A percentile compares a stretch with the other conserved stretches of the same genome.
These are phyloP conservation scores for Macrolepiota albuminosa DNA, from an alignment of 768 basidiomycete genomes.

Conservation along the genomic window DNA sequence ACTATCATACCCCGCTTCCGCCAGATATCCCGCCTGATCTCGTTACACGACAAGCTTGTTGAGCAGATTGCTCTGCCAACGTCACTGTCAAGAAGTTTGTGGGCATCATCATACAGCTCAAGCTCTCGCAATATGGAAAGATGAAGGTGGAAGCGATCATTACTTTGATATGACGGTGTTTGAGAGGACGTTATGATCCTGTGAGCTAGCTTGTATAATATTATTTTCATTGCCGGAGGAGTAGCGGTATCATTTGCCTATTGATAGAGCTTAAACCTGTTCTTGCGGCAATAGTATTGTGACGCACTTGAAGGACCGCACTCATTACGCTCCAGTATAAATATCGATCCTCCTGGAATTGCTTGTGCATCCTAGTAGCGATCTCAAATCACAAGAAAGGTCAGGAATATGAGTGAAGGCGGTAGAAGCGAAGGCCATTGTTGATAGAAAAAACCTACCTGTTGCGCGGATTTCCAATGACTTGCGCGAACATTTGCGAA, in stretches of 20 bases:
- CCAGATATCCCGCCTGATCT: constrained; percentile 71
- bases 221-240: constrained; percentile 51
- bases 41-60: constrained; percentile 69
- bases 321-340: constrained; percentile 82
- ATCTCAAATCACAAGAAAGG: constrained; percentile 39
- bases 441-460: constrained; percentile 37
- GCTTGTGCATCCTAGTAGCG: constrained; percentile 77
- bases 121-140: constrained; percentile 68
- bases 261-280: not conserved
- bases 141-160: constrained; percentile 79
- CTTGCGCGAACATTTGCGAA: constrained; percentile 77
- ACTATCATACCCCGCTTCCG: constrained; percentile 45
- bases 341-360: constrained; percentile 78
- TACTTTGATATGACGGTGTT: constrained; percentile 55
- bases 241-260: constrained; percentile 72
- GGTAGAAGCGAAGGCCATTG: not conserved
- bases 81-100: constrained; percentile 62
- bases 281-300: not conserved
- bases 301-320: constrained; percentile 67
- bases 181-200: constrained; percentile 62
- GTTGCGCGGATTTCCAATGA: constrained; percentile 85
- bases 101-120: constrained; percentile 64
- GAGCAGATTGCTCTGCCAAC: constrained; percentile 63
- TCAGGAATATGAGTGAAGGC: constrained; percentile 2
- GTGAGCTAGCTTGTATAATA: constrained; percentile 76